Base-by-base conservation (phyloP, 1,284 basidiomycete species). In the Puccinia novopanici region DNA sequence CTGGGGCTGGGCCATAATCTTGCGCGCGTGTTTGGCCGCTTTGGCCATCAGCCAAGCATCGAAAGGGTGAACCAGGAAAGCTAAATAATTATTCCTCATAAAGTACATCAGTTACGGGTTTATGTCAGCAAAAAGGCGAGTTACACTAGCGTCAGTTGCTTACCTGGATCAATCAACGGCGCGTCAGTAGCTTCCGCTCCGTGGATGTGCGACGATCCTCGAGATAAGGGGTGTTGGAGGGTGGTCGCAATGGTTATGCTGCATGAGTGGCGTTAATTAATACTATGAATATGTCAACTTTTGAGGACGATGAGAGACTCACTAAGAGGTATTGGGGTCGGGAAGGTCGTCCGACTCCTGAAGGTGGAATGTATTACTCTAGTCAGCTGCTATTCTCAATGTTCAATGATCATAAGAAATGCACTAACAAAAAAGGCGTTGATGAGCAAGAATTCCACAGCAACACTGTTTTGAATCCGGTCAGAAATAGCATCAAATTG, bases 201-300 rank as follows among this genome's bases (percentile, higher is more conserved):
- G 3, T 54, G 27, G 42, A 80, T 72, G 48, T 80, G 77, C n/a
- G 59, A 48, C 37, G 77, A 72, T 2, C 77, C 77, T 40, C 77
- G 77, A 19, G 77, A 80, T 40, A 80, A 59, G 13, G 77, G 77
- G 30, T 73, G 71, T 55, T 80, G 78, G 13, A 80, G 30, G 6
- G 70, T 50, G 48, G 37, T 67, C 4, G 55, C 68, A 73, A 80
- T 72, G 9, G 57, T 61, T 19, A 80, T 40, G 48, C 78, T 80
- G 30, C 48, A 1, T 8, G 19, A 61, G n/a, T 13, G 30, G n/a
- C 19, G 24, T 24, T 34, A 40, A 0, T 27, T 19, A 34, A 37
- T 40, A 13, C 45, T 34, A 8, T 5, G 15, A 13, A 15, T 24
- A 30, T 2, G 22, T 27, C 0, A 37, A 13, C 0, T 8, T 22